phyloP scores from a whole-genome alignment of 176 grass and related monocot species.

The Aegilops bicornis region DNA sequence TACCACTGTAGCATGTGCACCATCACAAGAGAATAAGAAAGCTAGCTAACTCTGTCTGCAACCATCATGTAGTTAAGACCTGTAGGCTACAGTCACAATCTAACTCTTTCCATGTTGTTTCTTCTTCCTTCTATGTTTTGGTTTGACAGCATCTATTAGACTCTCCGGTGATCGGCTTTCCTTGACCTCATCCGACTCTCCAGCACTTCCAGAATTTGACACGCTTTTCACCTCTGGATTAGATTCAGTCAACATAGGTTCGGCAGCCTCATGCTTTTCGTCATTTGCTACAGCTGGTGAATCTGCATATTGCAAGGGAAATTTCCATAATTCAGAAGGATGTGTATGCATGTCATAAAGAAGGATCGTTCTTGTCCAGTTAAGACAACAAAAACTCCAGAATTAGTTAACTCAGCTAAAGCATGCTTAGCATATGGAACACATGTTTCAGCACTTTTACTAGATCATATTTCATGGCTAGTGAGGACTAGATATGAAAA shows the following conservation, averaged over 20 bases:
- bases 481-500: not conserved
- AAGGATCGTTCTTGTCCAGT: not conserved
- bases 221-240: constrained; percentile 26
- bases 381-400: not conserved
- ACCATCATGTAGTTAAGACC: not conserved
- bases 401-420: constrained; percentile 8
- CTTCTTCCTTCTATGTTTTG: constrained; percentile 72
- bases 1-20: constrained; percentile 4
- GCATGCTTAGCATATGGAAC: not conserved
- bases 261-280: constrained; percentile 24
- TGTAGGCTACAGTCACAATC: constrained; percentile 20
- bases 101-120: constrained; percentile 42
- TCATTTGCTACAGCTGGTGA: constrained; percentile 7
- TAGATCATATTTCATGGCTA: not conserved
- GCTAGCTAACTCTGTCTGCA: not conserved
- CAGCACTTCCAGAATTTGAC: constrained; percentile 31
- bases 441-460: not conserved
- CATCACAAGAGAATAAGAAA: constrained; percentile 27
- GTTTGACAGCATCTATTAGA: constrained; percentile 88
- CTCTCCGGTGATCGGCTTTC: constrained; percentile 58
- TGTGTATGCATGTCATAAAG: not conserved
- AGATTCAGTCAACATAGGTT: constrained; percentile 40
- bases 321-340: constrained; percentile 21
- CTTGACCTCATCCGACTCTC: constrained; percentile 38
- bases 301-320: constrained; percentile 38